Evolutionary conservation across 2,329 filamentous ascomycete species (phyloP), one percentile per base, ranked within the genome.

Genomic region (Phyllosticta capitalensis): DNA sequence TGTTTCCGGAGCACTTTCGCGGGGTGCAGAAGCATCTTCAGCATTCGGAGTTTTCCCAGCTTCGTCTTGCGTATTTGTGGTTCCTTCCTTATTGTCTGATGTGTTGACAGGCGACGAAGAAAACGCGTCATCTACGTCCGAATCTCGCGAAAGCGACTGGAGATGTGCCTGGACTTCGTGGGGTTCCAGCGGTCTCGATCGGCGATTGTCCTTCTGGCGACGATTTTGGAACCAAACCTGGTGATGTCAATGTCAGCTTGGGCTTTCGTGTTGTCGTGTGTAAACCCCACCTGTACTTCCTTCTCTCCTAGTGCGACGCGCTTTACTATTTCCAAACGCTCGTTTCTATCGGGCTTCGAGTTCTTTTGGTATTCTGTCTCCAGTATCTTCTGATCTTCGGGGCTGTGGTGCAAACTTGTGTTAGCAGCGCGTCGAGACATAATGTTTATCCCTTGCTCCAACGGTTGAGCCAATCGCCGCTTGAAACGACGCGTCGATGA

Each of bases 151-250:
- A 21, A 54, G 56, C 2, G 59, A 49, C n/a, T 58, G 28, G 9
- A 60, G 30, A 20, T 56, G 58, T 17, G 70, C 71, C 22, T 71
- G 68, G 21, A 65, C 63, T 57, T 56, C 60, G 52, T 64, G 55
- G 20, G 60, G 55, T 21, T 72, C 69, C 45, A 95, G 80, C 53
- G 92, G 91, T 66, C 89, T 87, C 59, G 90, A 90, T 77, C 92
- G 95, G 65, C 92, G 84, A 67, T 92, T 84, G 72, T 95, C 90
- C 74, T 95, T 96, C 73, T 97, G 92, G 65, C 92, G 83, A 69
- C 91, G 85, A 69, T 96, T 96, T 70, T 96, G 92, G 75, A 96
- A 96, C 92, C 92, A 97, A 67, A 96, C 96, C 92, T 96, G 65
- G 51, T 50, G 20, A 45, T 55, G 22, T 55, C 10, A 58, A 63